These are phyloP conservation scores for Apiospora phragmitis DNA, from an alignment of 2,329 filamentous ascomycete species.

Conservation along the genomic window DNA sequence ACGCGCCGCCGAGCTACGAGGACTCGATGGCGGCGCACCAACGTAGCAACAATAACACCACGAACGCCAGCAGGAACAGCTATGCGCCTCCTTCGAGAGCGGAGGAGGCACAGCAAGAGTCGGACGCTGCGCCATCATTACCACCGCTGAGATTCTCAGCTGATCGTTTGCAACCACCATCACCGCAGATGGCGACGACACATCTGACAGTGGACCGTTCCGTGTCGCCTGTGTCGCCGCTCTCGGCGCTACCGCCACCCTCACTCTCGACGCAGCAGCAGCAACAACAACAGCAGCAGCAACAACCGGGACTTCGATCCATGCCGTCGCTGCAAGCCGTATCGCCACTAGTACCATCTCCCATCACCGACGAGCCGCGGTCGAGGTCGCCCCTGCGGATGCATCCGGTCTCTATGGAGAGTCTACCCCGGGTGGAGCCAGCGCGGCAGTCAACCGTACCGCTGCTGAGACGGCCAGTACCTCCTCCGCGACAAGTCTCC, in stretches of 20 bases:
- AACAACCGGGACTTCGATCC: neutral
- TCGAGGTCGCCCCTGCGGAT: neutral
- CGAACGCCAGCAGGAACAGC: no score
- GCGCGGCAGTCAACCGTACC: neutral
- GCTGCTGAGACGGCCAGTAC: neutral
- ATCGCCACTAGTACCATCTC: neutral
- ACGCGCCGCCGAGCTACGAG: neutral
- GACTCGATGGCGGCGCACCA: neutral
- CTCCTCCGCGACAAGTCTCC: no score
- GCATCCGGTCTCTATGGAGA: neutral
- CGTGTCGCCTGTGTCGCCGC: neutral
- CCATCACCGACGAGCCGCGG: neutral
- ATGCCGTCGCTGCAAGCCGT: no score
- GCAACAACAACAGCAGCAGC: neutral
- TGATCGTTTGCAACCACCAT: neutral
- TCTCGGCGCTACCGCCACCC: no score
- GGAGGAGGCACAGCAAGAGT: neutral
- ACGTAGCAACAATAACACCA: neutral
- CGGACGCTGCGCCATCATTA: neutral
- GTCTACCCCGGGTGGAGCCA: neutral
- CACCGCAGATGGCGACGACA: neutral
- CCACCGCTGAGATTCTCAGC: neutral
- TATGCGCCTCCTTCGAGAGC: neutral
- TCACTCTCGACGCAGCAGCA: neutral
- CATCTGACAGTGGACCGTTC: no score